Evolutionary conservation across 495 filamentous ascomycete species (phyloP).

Genomic region (Niebla homalea): DNA sequence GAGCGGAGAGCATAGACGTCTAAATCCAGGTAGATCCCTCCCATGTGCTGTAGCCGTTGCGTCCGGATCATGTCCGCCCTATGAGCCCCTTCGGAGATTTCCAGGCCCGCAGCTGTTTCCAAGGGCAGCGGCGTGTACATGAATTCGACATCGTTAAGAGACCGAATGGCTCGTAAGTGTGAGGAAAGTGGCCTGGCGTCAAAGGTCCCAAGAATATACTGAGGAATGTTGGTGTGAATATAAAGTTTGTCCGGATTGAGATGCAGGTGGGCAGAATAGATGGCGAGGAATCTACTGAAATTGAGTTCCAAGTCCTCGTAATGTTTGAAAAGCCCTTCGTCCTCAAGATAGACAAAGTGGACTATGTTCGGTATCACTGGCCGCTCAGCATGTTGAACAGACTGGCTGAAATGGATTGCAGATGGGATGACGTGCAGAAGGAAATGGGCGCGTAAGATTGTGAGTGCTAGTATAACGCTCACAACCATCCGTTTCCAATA

Average conservation of each 20-base stretch:
- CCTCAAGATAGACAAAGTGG: no score
- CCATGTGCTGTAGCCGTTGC: neutral
- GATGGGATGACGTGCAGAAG: no score
- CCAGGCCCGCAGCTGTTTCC: neutral
- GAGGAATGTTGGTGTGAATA: neutral
- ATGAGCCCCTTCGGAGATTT: neutral
- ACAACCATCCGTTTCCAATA: no score
- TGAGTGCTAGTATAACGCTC: no score
- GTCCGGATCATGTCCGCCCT: constrained; percentile 1
- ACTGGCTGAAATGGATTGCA: no score
- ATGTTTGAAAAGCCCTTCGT: no score
- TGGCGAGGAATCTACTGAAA: neutral
- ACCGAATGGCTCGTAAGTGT: neutral
- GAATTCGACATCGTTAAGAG: constrained; percentile 1
- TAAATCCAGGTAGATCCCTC: constrained; percentile 5
- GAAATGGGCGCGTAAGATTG: no score
- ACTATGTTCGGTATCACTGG: no score
- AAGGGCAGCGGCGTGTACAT: neutral
- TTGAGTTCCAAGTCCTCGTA: neutral
- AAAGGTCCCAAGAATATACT: neutral
- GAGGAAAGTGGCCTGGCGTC: neutral
- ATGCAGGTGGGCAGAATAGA: constrained; percentile 1
- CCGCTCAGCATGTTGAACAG: no score
- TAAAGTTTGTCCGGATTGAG: constrained; percentile 1
- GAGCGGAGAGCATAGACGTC: constrained; percentile 2